Base-by-base conservation (phyloP, 257 asterid species). In the Solanum rostratum region DNA sequence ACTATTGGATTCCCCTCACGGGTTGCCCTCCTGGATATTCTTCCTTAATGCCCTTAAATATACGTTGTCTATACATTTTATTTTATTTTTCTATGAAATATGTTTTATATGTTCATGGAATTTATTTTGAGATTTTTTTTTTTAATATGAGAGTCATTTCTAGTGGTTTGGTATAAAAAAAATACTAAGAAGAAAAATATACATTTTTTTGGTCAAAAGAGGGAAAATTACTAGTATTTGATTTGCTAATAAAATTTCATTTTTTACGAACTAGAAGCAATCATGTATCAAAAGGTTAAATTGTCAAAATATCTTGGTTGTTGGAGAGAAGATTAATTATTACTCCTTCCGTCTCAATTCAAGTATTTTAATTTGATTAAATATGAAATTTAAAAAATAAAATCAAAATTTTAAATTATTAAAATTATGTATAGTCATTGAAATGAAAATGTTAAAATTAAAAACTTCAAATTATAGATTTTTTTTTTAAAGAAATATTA, bases 11-110 rank as follows among this genome's bases (percentile, higher is more conserved):
- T 78, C 30, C 27, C 20, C 12, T 24, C 84, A 52, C 85, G n/a
- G 22, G 46, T 29, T 59, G 85, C 79, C 84, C 79, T 71, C 84
- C 66, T 81, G 87, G 89, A 80, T 84, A 39, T 24, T 62, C 69
- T 49, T 46, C 30, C 80, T 39, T 65, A 16, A 65, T 29, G 41
- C 39, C n/a, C 71, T 63, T 29, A 13, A 11, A 63, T 30, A 29
- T 29, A 27, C 29, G 37, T 60, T 65, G 27, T 55, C 33, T 41
- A 33, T 18, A 5, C 37, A 13, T 49, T 24, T 24, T 16, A 4
- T 45, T 13, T 18, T 50, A 50, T 68, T 15, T 55, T 69, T 29
- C 29, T 24, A 16, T 8, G 3, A 7, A 53, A 53, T 53, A 15
- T 53, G 8, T 66, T 53, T 16, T 4, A 53, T 15, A 4, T 16